Base-by-base conservation (phyloP, 768 basidiomycete species). In the Cystobasidium ongulense region DNA sequence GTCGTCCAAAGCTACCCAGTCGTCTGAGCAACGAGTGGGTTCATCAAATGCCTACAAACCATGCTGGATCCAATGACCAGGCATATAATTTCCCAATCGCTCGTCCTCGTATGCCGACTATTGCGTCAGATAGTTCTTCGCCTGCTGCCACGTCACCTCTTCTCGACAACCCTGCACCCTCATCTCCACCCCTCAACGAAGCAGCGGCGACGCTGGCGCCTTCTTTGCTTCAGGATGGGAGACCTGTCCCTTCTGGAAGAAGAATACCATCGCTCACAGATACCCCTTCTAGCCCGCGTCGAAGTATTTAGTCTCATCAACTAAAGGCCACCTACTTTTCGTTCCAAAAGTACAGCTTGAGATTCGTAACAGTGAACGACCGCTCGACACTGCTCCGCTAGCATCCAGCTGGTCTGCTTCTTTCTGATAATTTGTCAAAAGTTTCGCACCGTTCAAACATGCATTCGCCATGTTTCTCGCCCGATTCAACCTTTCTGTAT, bases 11-110 rank as follows among this genome's bases (percentile, higher is more conserved):
- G 27, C 57, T 59, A 2, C 57, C 57, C 11, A 59, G 57, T 31
- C 8, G 57, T 10, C 57, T 59, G 13, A 59, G 57, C 27, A 59
- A 59, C 57, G 57, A 59, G 29, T 59, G 57, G 57, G 33, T 59
- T 2, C 57, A 59, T 13, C 57, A 59, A 59, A 10, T 35, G 4
- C 29, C 57, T 13, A 5, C 3, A 21, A 10, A 15, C 4, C 13
- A 35, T 17, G 57, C 11, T 13, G 21, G 13, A 5, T 35, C 11
- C 3, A 27, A 59, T 29, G 11, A 59, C 5, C 57, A 5, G n/a
- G n/a, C 4, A 4, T 50, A 50, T n/a, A 21, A 4, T 4, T 21
- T 8, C n/a, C 46, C 46, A 4, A 11, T 3, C n/a, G 46, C 46
- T 50, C 46, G 46, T 11, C 46, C 46, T 50, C 46, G 46, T n/a